phyloP scores from a whole-genome alignment of 2,329 filamentous ascomycete species.

The Scleromitrula shiraiana region DNA sequence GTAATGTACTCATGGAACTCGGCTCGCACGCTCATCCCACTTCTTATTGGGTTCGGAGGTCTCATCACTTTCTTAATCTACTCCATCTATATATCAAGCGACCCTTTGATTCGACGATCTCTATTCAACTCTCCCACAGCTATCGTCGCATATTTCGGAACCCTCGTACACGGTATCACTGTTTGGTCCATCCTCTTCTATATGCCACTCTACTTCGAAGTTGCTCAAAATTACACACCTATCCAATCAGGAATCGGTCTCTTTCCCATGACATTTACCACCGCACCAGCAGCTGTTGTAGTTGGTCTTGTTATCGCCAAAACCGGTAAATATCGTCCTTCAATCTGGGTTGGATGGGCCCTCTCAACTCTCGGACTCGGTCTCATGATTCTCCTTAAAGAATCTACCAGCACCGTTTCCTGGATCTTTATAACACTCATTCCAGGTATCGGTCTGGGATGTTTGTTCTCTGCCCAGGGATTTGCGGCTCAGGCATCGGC shows the following conservation, averaged over 20 bases:
- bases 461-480: slow-evolving; percentile 53
- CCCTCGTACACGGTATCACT: slow-evolving; percentile 45
- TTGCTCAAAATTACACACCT: slow-evolving; percentile 42
- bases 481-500: slow-evolving; percentile 56
- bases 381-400: slow-evolving; percentile 40
- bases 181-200: slow-evolving; percentile 47
- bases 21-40: slow-evolving; percentile 51
- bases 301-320: slow-evolving; percentile 47
- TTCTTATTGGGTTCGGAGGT: slow-evolving; percentile 45
- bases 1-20: slow-evolving; percentile 56
- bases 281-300: slow-evolving; percentile 46
- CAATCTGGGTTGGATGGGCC: slow-evolving; percentile 48
- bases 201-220: slow-evolving; percentile 41
- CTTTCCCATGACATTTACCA: slow-evolving; percentile 53
- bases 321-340: slow-evolving; percentile 47
- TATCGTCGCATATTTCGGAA: slow-evolving; percentile 42
- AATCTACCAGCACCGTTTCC: slow-evolving; percentile 40
- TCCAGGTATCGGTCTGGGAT: slow-evolving; percentile 52
- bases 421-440: slow-evolving; percentile 55
- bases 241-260: slow-evolving; percentile 45
- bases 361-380: slow-evolving; percentile 52
- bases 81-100: slow-evolving; percentile 30
- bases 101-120: slow-evolving; percentile 31
- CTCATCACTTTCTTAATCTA: slow-evolving; percentile 45
- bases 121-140: slow-evolving; percentile 40